These are phyloP conservation scores for Xylariaceae sp. DNA, from an alignment of 2,329 filamentous ascomycete species.

Conservation along the genomic window DNA sequence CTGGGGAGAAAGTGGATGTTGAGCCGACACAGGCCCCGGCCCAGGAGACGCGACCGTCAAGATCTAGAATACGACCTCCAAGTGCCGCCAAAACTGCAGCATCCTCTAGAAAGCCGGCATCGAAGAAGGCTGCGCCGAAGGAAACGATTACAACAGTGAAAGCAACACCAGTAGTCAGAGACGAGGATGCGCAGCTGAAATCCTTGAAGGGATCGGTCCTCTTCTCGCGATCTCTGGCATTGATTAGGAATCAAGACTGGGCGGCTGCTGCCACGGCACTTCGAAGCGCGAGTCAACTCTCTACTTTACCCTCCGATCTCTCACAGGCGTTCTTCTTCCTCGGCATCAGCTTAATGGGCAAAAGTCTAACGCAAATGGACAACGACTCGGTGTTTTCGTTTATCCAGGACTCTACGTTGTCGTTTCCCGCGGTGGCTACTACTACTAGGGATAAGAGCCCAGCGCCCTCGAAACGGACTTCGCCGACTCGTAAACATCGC, in stretches of 20 bases:
- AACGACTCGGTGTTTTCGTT: constrained; percentile 82
- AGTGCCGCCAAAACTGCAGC: constrained; percentile 21
- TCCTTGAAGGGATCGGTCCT: constrained; percentile 39
- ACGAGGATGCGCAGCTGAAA: constrained; percentile 35
- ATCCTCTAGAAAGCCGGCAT: constrained; percentile 11
- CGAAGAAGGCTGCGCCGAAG: constrained; percentile 29
- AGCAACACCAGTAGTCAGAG: constrained; percentile 10
- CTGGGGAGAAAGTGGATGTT: constrained; percentile 34
- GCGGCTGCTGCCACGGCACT: constrained; percentile 54
- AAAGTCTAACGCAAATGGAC: constrained; percentile 68
- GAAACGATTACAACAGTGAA: constrained; percentile 24
- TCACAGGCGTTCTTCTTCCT: constrained; percentile 56
- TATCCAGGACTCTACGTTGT: constrained; percentile 87
- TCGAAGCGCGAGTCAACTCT: constrained; percentile 44
- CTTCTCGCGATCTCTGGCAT: constrained; percentile 42
- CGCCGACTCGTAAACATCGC: constrained; percentile 34
- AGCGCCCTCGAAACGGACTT: constrained; percentile 35
- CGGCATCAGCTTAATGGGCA: constrained; percentile 63
- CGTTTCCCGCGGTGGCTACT: constrained; percentile 65
- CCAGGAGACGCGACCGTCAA: constrained; percentile 30
- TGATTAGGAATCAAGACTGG: constrained; percentile 52
- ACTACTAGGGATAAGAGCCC: constrained; percentile 37
- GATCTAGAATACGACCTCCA: constrained; percentile 19
- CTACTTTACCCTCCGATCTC: constrained; percentile 39
- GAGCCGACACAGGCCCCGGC: constrained; percentile 36